Evolutionary conservation across 2,329 filamentous ascomycete species (phyloP).

Genomic region (Trichoderma sp.): DNA sequence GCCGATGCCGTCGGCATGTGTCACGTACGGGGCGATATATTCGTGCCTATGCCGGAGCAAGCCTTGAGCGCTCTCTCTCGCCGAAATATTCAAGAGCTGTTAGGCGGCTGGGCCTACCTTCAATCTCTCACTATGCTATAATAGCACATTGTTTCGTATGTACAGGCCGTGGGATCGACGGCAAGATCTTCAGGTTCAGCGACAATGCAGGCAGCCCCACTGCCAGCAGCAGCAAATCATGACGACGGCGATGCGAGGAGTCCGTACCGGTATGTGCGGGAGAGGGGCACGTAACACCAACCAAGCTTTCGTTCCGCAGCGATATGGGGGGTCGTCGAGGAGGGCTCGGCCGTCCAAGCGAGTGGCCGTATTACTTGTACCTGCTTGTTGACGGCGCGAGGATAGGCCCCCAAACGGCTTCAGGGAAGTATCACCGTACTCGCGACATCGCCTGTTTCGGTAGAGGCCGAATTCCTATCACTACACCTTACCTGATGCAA

Average conservation of each 20-base stretch:
- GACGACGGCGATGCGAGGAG: not conserved
- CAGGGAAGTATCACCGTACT: not conserved
- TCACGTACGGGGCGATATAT: too few species aligned
- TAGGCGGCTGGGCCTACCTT: constrained; percentile 7
- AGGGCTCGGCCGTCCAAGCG: not conserved
- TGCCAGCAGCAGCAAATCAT: constrained; percentile 17
- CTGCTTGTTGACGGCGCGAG: not conserved
- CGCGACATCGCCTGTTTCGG: not conserved
- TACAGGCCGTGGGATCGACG: constrained; percentile 13
- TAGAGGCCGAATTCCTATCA: not conserved
- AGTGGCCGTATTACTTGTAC: not conserved
- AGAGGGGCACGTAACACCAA: constrained; percentile 11
- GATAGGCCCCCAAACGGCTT: not conserved
- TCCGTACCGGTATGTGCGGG: not conserved
- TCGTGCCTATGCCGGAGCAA: too few species aligned
- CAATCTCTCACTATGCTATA: not conserved
- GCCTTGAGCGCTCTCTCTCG: not conserved
- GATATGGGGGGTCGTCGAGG: constrained; percentile 1
- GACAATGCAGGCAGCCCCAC: constrained; percentile 18
- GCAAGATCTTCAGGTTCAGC: constrained; percentile 28
- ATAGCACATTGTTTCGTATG: not conserved
- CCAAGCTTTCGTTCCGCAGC: constrained; percentile 12
- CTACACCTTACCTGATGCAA: not conserved
- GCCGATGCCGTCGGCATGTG: not conserved
- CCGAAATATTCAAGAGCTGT: not conserved